Evolutionary conservation across 176 grass and related monocot genomes (phyloP).

Genomic region (Tillandsia fasciculata): DNA sequence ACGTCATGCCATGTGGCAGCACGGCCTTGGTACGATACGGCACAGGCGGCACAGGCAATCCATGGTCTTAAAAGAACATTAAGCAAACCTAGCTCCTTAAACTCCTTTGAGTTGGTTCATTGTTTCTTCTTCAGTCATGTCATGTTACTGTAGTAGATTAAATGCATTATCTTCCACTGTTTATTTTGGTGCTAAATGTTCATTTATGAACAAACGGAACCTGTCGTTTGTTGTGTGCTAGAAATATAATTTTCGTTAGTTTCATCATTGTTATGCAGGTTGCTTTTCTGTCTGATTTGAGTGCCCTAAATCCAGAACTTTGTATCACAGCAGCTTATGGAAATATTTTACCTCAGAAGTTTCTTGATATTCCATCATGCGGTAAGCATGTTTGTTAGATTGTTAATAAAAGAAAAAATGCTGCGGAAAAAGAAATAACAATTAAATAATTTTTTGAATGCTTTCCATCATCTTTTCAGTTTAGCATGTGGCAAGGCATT

Average conservation of each 20-base stretch:
- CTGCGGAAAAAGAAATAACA: background rate
- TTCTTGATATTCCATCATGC: conserved; percentile 73
- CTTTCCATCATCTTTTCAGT: too few relatives aligned
- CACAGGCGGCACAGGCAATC: too few relatives aligned
- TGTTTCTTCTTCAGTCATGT: too few relatives aligned
- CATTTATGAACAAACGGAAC: too few relatives aligned
- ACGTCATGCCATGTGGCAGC: too few relatives aligned
- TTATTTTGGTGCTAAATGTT: too few relatives aligned
- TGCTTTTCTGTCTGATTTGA: conserved; percentile 55
- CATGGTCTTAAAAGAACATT: too few relatives aligned
- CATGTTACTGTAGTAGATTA: too few relatives aligned
- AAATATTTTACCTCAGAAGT: conserved; percentile 83
- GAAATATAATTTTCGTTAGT: background rate
- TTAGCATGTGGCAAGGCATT: background rate
- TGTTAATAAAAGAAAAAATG: background rate
- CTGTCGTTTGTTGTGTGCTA: background rate
- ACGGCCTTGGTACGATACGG: too few relatives aligned
- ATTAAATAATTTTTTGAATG: background rate
- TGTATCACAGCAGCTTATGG: conserved; percentile 88
- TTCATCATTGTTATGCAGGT: conserved; percentile 36
- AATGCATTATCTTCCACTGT: too few relatives aligned
- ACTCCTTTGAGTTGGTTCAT: too few relatives aligned
- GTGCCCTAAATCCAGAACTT: conserved; percentile 56
- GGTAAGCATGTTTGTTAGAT: conserved; percentile 28
- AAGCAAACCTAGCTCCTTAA: too few relatives aligned